phyloP scores from a whole-genome alignment of 2,329 filamentous ascomycete genomes.

The Blastomyces percursus region DNA sequence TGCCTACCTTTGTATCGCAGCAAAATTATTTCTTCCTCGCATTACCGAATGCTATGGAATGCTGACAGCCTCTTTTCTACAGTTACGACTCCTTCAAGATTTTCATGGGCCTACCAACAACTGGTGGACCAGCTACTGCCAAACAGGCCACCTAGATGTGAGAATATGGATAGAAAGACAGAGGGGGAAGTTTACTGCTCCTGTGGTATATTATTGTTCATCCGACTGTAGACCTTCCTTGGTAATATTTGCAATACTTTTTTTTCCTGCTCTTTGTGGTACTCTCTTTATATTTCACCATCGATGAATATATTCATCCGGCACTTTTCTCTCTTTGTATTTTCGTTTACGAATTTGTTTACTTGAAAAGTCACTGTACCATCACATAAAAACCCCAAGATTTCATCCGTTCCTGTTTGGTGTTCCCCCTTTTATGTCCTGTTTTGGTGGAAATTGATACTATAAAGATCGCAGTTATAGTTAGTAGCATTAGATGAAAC shows the following conservation, averaged over 20 bases:
- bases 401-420: neutral
- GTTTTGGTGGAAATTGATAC: neutral
- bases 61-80: constrained; percentile 17
- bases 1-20: constrained; percentile 27
- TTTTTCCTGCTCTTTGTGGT: neutral
- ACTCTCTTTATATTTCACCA: neutral
- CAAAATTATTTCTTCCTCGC: neutral
- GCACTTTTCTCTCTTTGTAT: neutral
- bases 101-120: constrained; percentile 77
- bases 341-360: neutral
- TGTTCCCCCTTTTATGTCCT: neutral
- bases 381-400: neutral
- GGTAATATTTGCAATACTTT: neutral
- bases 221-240: neutral
- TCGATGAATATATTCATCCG: neutral
- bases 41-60: neutral
- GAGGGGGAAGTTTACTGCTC: neutral
- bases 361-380: neutral
- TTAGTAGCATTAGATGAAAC: neutral
- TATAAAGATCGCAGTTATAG: neutral
- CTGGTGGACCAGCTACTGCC: constrained; percentile 52
- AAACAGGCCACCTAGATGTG: constrained; percentile 31
- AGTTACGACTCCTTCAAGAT: constrained; percentile 72
- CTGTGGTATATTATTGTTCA: neutral
- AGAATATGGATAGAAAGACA: neutral